These are phyloP conservation scores for Gracilaria caudata DNA, from an alignment of 23 red algal species.

Conservation along the genomic window DNA sequence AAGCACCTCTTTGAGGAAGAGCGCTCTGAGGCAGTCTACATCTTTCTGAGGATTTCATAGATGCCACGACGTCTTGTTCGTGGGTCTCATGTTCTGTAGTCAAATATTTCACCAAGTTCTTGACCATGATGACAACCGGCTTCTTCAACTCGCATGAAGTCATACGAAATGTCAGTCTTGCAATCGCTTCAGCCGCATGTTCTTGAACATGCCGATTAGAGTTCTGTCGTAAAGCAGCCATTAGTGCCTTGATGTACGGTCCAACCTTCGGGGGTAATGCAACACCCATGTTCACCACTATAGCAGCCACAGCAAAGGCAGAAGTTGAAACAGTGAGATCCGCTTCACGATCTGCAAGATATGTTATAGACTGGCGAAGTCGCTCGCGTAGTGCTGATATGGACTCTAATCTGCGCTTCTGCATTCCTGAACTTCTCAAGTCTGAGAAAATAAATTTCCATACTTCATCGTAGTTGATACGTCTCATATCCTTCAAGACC, in stretches of 20 bases:
- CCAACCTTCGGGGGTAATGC: slow-evolving; percentile 72
- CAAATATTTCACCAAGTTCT: slow-evolving; percentile 91
- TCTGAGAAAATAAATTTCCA: slow-evolving; percentile 32
- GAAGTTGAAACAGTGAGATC: slow-evolving; percentile 33
- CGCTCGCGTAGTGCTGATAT: slow-evolving; percentile 67
- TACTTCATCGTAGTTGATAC: slow-evolving; percentile 38
- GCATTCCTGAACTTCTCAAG: slow-evolving; percentile 29
- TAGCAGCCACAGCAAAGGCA: slow-evolving; percentile 60
- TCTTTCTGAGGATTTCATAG: not conserved
- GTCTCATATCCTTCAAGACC: slow-evolving; percentile 35
- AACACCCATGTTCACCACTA: slow-evolving; percentile 26
- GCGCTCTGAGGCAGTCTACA: slow-evolving; percentile 7
- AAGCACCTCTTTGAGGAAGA: slow-evolving; percentile 35
- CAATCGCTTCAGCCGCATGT: slow-evolving; percentile 48
- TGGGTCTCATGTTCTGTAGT: slow-evolving; percentile 45
- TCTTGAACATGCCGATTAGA: slow-evolving; percentile 55
- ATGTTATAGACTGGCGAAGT: slow-evolving; percentile 67
- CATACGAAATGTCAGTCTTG: slow-evolving; percentile 65
- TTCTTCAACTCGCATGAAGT: slow-evolving; percentile 44
- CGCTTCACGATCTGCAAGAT: slow-evolving; percentile 34
- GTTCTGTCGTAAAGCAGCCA: slow-evolving; percentile 45
- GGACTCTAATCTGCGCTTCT: slow-evolving; percentile 49
- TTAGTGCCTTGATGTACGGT: slow-evolving; percentile 79
- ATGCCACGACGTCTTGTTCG: slow-evolving; percentile 42
- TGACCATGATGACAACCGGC: slow-evolving; percentile 62